Evolutionary conservation across 345 rosid species (phyloP).

Genomic region (Rhodomyrtus tomentosa): DNA sequence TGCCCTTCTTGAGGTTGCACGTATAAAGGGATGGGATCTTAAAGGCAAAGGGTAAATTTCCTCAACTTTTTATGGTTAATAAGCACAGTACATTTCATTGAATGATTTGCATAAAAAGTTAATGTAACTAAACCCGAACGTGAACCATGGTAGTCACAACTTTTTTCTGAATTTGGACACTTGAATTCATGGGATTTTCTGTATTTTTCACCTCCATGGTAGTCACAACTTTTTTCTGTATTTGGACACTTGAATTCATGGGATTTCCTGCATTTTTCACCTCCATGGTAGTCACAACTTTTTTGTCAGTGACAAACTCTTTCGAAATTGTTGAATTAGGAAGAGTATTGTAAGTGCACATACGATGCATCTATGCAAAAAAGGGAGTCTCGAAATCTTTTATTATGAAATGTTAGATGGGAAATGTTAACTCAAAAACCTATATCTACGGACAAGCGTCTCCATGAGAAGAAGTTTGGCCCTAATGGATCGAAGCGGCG

Average conservation of each 20-base stretch:
- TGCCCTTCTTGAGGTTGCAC: background rate
- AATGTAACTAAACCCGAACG: no score
- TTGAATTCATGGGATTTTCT: background rate
- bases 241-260: background rate
- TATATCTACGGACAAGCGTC: no score
- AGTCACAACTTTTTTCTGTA: no score
- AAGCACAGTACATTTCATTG: background rate
- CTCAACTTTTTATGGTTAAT: background rate
- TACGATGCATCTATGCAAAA: background rate
- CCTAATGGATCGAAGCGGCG: background rate
- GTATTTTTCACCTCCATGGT: no score
- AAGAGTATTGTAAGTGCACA: no score
- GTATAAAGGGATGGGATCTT: background rate
- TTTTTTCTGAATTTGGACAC: no score
- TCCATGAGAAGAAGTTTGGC: no score
- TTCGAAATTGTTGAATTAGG: no score
- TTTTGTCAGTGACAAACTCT: no score
- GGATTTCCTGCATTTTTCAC: no score
- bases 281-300: no score
- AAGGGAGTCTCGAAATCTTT: background rate
- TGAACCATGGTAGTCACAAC: no score
- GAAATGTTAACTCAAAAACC: background rate
- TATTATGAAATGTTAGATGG: background rate
- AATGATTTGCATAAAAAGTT: background rate
- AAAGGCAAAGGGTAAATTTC: background rate